Evolutionary conservation across 805 yeast species (phyloP).

Genomic region (Saccharomycopsis fodiens): DNA sequence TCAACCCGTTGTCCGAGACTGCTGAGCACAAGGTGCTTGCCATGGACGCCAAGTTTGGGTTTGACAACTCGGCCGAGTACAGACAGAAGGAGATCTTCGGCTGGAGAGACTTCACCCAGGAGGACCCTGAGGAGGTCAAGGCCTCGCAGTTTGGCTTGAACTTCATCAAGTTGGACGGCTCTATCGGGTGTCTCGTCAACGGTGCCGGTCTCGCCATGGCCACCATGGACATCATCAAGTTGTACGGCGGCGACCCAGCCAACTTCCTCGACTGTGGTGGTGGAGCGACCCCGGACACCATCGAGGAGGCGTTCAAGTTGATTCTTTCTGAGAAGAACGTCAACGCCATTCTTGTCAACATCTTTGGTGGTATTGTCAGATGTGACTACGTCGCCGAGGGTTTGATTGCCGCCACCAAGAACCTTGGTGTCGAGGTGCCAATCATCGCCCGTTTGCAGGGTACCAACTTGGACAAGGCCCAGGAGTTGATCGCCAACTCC

Average conservation of each 20-base stretch:
- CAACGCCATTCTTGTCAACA: slow-evolving; percentile 94
- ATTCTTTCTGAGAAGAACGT: slow-evolving; percentile 85
- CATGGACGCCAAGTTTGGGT: slow-evolving; percentile 98
- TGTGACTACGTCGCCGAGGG: slow-evolving; percentile 99
- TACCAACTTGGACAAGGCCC: slow-evolving; percentile 88
- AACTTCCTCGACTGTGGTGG: slow-evolving; percentile 99
- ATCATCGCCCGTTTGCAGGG: slow-evolving; percentile 98
- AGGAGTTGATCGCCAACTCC: slow-evolving; percentile 75
- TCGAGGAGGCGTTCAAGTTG: slow-evolving; percentile 91
- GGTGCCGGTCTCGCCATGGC: slow-evolving; percentile 99
- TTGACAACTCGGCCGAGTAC: slow-evolving; percentile 93
- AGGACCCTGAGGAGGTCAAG: slow-evolving; percentile 93
- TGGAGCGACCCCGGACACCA: slow-evolving; percentile 98
- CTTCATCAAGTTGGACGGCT: slow-evolving; percentile 96
- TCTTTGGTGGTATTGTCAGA: slow-evolving; percentile 99
- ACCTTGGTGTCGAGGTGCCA: slow-evolving; percentile 84
- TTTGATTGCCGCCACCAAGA: slow-evolving; percentile 88
- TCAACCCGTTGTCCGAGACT: slow-evolving; percentile 95
- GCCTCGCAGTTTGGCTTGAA: slow-evolving; percentile 88
- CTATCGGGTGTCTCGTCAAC: slow-evolving; percentile 96
- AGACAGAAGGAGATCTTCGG: slow-evolving; percentile 91
- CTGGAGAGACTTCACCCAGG: slow-evolving; percentile 97
- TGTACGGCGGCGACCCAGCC: slow-evolving; percentile 98
- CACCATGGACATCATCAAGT: slow-evolving; percentile 97
- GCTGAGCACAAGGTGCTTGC: slow-evolving; percentile 84